Evolutionary conservation across 331 rosid genomes (phyloP).

Genomic region (Prunus yedoensis): DNA sequence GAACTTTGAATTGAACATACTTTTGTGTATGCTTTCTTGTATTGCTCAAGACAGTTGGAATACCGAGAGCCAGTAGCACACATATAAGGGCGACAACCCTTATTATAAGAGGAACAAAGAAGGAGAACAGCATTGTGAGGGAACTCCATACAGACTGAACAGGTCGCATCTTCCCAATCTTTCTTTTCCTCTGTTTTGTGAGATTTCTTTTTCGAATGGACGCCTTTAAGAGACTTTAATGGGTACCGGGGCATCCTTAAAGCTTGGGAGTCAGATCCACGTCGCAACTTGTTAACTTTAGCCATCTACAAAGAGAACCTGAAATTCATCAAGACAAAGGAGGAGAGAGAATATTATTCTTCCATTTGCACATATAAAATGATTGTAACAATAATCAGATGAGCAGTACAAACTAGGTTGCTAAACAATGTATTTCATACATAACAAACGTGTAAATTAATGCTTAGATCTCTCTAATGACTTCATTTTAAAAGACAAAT

Average conservation of each 20-base stretch:
- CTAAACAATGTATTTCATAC: not conserved
- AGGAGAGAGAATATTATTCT: not conserved
- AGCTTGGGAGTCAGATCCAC: conserved; percentile 42
- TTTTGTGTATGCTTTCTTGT: conserved; percentile 84
- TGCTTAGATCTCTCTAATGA: not conserved
- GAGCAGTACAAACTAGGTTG: not conserved
- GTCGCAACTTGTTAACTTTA: conserved; percentile 50
- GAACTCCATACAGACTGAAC: conserved; percentile 96
- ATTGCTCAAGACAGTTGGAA: conserved; percentile 95
- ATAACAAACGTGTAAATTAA: not conserved
- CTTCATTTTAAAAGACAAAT: not conserved
- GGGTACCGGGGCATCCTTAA: conserved; percentile 37
- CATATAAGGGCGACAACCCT: conserved; percentile 98
- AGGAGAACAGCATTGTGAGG: conserved; percentile 98
- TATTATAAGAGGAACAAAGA: conserved; percentile 91
- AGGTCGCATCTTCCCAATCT: conserved; percentile 78
- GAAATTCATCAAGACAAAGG: conserved; percentile 19
- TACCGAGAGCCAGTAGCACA: conserved; percentile 89
- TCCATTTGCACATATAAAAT: not conserved
- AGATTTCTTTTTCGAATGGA: conserved; percentile 43
- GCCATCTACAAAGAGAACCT: conserved; percentile 59
- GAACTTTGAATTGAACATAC: conserved; percentile 48
- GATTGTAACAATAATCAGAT: not conserved
- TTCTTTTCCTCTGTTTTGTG: conserved; percentile 57
- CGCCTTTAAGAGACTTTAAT: conserved; percentile 46